Base-by-base conservation (phyloP, 495 filamentous ascomycete genomes). In the Amorphotheca resinae region DNA sequence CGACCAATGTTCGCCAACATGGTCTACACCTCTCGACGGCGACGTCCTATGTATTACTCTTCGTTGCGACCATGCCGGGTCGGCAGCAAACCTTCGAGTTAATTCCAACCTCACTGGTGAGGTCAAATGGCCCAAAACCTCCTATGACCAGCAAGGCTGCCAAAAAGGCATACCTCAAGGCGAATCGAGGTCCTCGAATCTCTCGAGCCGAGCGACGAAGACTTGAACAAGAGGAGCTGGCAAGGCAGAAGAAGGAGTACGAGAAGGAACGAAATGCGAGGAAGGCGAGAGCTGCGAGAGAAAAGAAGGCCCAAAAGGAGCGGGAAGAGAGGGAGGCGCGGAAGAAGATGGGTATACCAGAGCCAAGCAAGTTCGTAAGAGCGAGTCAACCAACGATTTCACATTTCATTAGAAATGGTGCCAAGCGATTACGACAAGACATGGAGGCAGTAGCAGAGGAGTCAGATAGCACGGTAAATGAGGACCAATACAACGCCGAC, bases 101-200 rank as follows among this genome's bases (percentile, higher is more conserved):
- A 14, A 38, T 57, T 4, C 54, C 54, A 9, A 61, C 69, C 58
- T 47, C 63, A 0, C 22, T 50, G 26, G 37, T 39, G 9, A 38
- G 30, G 12, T 25, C 43, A 1, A 25, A 31, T 60, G 50, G 60
- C 54, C 14, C 61, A 59, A 31, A 62, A 58, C 52, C 65, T 59
- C 46, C 64, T 58, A 47, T 71, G 54, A 69, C 56, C 64, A 69
- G 44, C 63, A 68, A 64, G 64, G 59, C 64, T 63, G 49, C 61
- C 12, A 54, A 57, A 33, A 57, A 54, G 35, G 51, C 45, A 28
- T 52, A 57, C 41, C 38, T 46, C 26, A 55, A 33, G 57, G 65
- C 51, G 39, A 59, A 34, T 65, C 65, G 46, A 60, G 61, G 18
- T 54, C 68, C 42, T 16, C 33, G 35, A 23, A 23, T 55, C 0